Percentiles rank a stretch among this genome's conserved stretches.
phyloP scores from a whole-genome alignment of 2,329 filamentous ascomycete genomes.

The Fusarium sp. region DNA sequence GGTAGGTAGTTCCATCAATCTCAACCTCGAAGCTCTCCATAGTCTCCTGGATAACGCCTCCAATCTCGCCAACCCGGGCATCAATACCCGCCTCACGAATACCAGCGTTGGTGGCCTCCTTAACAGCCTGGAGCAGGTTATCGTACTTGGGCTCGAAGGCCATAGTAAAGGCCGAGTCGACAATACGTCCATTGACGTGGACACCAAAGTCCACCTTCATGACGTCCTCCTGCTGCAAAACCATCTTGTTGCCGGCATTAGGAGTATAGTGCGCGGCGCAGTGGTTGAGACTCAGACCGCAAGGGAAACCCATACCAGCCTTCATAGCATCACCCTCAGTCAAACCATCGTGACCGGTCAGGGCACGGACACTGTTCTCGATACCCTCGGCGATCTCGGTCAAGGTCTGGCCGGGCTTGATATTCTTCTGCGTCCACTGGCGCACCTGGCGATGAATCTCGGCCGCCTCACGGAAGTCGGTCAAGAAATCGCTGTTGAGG shows the following conservation, averaged over 20 bases:
- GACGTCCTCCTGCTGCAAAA: conserved; percentile 78
- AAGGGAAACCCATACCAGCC: conserved; percentile 88
- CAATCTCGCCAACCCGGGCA: conserved; percentile 86
- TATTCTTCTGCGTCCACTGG: conserved; percentile 82
- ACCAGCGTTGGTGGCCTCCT: conserved; percentile 85
- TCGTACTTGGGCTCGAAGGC: conserved; percentile 81
- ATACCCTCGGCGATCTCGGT: conserved; percentile 90
- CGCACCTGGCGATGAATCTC: conserved; percentile 91
- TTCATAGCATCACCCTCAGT: conserved; percentile 81
- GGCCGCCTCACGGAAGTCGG: conserved; percentile 85
- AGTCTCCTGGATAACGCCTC: conserved; percentile 84
- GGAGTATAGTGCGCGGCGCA: conserved; percentile 89
- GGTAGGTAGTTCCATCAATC: conserved; percentile 80
- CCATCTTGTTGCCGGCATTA: conserved; percentile 84
- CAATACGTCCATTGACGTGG: conserved; percentile 82
- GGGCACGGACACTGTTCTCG: conserved; percentile 80
- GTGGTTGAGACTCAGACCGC: conserved; percentile 84
- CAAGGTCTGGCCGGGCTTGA: conserved; percentile 83
- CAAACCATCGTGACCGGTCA: conserved; percentile 81
- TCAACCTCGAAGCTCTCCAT: conserved; percentile 96
- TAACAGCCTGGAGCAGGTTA: conserved; percentile 77
- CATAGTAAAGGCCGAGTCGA: conserved; percentile 84
- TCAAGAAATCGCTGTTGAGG: conserved; percentile 81
- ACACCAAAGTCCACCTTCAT: conserved; percentile 88
- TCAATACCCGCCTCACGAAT: conserved; percentile 89